A percentile compares a stretch with the other conserved stretches of the same genome.
These are phyloP conservation scores for Gentiana macrophylla DNA, from an alignment of 257 asterid species.

Conservation along the genomic window DNA sequence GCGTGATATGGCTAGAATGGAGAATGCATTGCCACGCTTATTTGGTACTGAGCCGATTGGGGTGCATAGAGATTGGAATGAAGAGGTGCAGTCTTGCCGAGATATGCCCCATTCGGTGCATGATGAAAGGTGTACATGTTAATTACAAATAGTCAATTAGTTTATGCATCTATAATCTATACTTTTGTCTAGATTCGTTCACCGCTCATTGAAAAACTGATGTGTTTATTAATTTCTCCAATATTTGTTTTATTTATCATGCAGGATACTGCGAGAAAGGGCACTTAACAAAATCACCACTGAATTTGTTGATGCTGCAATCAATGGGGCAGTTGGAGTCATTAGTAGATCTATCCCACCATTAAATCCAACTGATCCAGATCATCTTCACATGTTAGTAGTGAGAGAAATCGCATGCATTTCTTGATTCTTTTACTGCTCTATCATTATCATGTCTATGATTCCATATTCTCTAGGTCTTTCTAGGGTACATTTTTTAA, in stretches of 20 bases:
- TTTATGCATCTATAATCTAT: too few species aligned
- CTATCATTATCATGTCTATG: too few species aligned
- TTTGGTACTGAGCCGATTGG: conserved; percentile 98
- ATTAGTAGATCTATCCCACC: conserved; percentile 91
- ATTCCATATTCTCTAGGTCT: too few species aligned
- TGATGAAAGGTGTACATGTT: conserved; percentile 73
- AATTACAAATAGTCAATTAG: background rate
- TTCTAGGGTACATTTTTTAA: too few species aligned
- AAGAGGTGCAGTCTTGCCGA: conserved; percentile 91
- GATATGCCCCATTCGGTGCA: conserved; percentile 78
- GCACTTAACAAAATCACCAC: conserved; percentile 90
- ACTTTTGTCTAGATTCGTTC: too few species aligned
- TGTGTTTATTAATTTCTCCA: background rate
- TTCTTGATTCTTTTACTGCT: too few species aligned
- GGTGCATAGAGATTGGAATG: conserved; percentile 99
- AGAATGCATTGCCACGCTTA: conserved; percentile 67
- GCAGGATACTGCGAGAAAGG: conserved; percentile 88
- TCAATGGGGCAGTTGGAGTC: conserved; percentile 89
- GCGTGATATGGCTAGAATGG: conserved; percentile 95
- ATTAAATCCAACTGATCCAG: conserved; percentile 97
- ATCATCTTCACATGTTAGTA: conserved; percentile 91
- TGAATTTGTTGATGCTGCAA: conserved; percentile 94
- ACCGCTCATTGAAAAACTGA: too few species aligned
- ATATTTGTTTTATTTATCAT: conserved; percentile 1
- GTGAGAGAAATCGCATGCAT: background rate